phyloP scores from a whole-genome alignment of 176 grass and related monocot genomes.

The Avena sativa region DNA sequence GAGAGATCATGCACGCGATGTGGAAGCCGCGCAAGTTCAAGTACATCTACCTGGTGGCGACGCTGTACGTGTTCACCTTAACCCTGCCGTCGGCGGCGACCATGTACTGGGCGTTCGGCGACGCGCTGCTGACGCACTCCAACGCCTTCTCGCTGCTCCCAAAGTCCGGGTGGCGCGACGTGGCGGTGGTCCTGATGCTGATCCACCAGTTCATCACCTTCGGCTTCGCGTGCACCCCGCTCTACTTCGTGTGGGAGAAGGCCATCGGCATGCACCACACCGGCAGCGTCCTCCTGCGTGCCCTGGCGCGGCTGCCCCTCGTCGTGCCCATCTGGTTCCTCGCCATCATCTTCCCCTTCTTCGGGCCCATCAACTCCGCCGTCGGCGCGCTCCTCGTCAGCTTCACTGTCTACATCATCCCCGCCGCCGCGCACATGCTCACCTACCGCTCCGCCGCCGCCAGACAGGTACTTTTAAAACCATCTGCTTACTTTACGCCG shows the following conservation, averaged over 20 bases:
- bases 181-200: conserved; percentile 76
- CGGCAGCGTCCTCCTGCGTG: conserved; percentile 41
- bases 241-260: conserved; percentile 94
- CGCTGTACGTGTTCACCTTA: conserved; percentile 78
- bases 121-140: conserved; percentile 70
- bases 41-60: conserved; percentile 78
- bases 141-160: conserved; percentile 76
- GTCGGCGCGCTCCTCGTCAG: conserved; percentile 69
- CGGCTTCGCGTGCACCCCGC: conserved; percentile 84
- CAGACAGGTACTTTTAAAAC: conserved; percentile 38
- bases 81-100: conserved; percentile 71
- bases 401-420: conserved; percentile 75
- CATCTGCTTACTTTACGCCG: background rate
- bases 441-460: conserved; percentile 56
- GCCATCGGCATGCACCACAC: conserved; percentile 61
- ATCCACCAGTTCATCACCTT: conserved; percentile 92
- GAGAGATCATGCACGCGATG: conserved; percentile 88
- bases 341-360: conserved; percentile 71
- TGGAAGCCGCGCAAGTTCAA: conserved; percentile 86
- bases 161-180: conserved; percentile 53
- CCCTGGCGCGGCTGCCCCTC: conserved; percentile 49
- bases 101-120: conserved; percentile 82
- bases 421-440: conserved; percentile 56
- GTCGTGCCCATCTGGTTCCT: conserved; percentile 68
- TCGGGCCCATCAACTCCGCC: conserved; percentile 68